Conservation (phyloP, 1,284 basidiomycete species). For the Paramarasmius palmivorus region DNA sequence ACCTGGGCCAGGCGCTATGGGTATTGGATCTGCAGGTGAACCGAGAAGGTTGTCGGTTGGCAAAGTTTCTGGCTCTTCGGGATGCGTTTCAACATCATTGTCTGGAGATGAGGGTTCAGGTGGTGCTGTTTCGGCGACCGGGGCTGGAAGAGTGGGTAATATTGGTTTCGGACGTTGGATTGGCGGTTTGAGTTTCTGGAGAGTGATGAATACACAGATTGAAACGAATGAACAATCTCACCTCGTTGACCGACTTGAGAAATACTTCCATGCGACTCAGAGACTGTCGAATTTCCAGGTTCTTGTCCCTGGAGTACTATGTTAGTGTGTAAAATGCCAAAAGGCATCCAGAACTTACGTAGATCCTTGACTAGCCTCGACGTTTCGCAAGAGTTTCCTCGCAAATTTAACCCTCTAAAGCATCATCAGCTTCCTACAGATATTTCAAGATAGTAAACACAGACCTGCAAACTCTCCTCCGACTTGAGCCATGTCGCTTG, state of each 20-base stretch:
- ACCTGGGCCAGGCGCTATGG: background rate
- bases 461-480: constrained; percentile 58
- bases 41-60: constrained; percentile 13
- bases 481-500: constrained; percentile 53
- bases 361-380: constrained; percentile 48
- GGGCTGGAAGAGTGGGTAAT: constrained; percentile 32
- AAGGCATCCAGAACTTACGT: constrained; percentile 37
- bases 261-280: constrained; percentile 55
- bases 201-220: background rate
- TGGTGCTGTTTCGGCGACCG: constrained; percentile 17
- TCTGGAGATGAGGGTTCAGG: constrained; percentile 16
- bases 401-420: constrained; percentile 71
- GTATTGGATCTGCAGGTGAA: constrained; percentile 13
- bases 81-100: background rate
- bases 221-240: constrained; percentile 21
- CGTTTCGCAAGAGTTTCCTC: constrained; percentile 53
- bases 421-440: background rate
- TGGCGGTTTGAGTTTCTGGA: constrained; percentile 37
- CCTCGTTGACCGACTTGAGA: constrained; percentile 37
- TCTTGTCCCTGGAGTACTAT: constrained; percentile 33
- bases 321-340: constrained; percentile 13
- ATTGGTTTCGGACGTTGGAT: constrained; percentile 37
- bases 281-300: constrained; percentile 40
- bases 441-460: constrained; percentile 12
- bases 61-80: background rate